Base-by-base conservation (phyloP, 2,329 filamentous ascomycete genomes). In the Arthrobotrys musiformis region DNA sequence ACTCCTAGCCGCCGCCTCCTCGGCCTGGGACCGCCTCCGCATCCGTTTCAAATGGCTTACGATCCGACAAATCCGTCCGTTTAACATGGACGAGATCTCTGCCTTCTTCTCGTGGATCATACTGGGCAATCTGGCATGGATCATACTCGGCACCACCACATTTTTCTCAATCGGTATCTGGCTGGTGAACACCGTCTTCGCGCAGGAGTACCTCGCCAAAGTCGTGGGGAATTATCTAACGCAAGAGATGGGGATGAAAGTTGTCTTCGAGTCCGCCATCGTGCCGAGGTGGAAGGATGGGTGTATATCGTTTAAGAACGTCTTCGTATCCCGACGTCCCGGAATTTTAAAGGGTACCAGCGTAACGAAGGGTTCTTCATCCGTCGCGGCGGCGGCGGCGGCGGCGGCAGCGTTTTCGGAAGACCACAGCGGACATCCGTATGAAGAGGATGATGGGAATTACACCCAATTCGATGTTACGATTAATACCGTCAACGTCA, bases 21-120 rank as follows among this genome's bases (percentile, higher is more conserved):
- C 94, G 0, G 97, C 98, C 83, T 95, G 93, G 90, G 91, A 96
- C 79, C 89, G 95, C 58, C 84, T 97, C 50, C 93, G 91, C 82
- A 92, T 98, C 24, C 91, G 93, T 44, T 96, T 98, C 85, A 99
- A 99, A 84, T 99, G 95, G 95, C 91, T 95, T 81, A 96, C 95
- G 1, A 99, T 99, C 81, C 88, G 94, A 82, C 97, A 94, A 82
- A 92, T 92, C 83, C 88, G 95, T 40, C 95, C 95, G 0, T 99
- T 95, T 89, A 99, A 97, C 83, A 89, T 91, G 22, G 95, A 99
- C 83, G 95, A 99, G 85, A 97, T 97, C 86, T 92, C 93, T 52
- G 95, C 95, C 2, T 94, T 99, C 79, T 89, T 93, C 64, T 98
- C 95, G 1, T 98, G 94, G 94, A 91, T 99, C 79, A 88, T 98